These are phyloP conservation scores for Penicillium subrubescens DNA, from an alignment of 495 filamentous ascomycete species.

Conservation along the genomic window DNA sequence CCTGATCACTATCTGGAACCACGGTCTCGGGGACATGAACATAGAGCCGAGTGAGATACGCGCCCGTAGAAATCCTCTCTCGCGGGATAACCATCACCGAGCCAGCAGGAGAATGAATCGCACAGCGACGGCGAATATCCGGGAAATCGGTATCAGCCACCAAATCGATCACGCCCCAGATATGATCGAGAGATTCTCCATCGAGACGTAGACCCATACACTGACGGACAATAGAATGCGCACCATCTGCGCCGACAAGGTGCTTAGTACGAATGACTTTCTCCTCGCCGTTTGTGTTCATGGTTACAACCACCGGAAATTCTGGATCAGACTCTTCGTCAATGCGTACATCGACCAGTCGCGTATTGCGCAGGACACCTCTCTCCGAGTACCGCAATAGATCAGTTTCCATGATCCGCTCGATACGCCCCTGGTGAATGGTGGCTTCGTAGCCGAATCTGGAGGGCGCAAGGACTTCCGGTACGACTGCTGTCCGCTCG, in stretches of 20 bases:
- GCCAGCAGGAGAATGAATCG: constrained; percentile 34
- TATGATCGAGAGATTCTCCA: constrained; percentile 36
- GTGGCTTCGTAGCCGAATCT: constrained; percentile 36
- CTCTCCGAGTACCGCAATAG: constrained; percentile 19
- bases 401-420: constrained; percentile 32
- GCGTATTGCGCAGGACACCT: constrained; percentile 10
- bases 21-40: constrained; percentile 40
- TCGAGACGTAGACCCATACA: constrained; percentile 49
- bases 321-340: constrained; percentile 6
- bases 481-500: constrained; percentile 31
- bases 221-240: constrained; percentile 28
- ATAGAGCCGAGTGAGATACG: constrained; percentile 62
- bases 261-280: constrained; percentile 25
- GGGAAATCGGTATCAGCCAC: constrained; percentile 41
- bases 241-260: constrained; percentile 33
- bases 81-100: constrained; percentile 38
- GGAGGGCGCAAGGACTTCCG: constrained; percentile 30
- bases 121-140: constrained; percentile 34
- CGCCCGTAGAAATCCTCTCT: constrained; percentile 33
- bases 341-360: constrained; percentile 8
- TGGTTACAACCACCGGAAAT: constrained; percentile 3
- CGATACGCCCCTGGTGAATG: constrained; percentile 35
- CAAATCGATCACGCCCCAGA: constrained; percentile 46
- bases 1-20: not conserved
- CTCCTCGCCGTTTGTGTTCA: not conserved